Evolutionary conservation across 148 eudicot genomes (phyloP).

Genomic region (Nepenthes mirabilis): DNA sequence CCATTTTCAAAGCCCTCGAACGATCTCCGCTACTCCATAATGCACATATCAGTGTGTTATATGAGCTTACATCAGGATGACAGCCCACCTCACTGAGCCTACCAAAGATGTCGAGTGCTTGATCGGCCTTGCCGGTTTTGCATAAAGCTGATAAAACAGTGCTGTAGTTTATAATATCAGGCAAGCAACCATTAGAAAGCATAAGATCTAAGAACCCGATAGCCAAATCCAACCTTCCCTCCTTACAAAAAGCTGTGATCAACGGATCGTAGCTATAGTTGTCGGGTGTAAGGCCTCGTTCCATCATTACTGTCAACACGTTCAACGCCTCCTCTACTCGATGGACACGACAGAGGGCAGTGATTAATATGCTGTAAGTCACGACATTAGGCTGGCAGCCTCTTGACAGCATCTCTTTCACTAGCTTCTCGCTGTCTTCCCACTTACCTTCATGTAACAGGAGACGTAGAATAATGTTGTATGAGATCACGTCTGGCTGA

Average conservation of each 20-base stretch:
- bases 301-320: conserved; percentile 41
- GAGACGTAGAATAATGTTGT: conserved; percentile 41
- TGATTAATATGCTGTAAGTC: conserved; percentile 46
- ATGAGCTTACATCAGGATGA: conserved; percentile 56
- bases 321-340: conserved; percentile 35
- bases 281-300: conserved; percentile 43
- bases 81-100: conserved; percentile 50
- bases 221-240: conserved; percentile 46
- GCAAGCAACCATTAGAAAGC: conserved; percentile 51
- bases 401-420: conserved; percentile 37
- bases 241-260: conserved; percentile 47
- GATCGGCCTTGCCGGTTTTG: conserved; percentile 43
- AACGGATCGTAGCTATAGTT: conserved; percentile 54
- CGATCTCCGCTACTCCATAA: conserved; percentile 49
- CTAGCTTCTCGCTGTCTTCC: conserved; percentile 41
- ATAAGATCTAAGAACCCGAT: conserved; percentile 42
- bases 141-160: conserved; percentile 48
- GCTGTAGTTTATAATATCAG: conserved; percentile 61
- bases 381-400: conserved; percentile 49
- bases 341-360: conserved; percentile 42
- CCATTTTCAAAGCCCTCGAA: conserved; percentile 26
- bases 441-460: conserved; percentile 45
- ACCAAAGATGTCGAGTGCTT: conserved; percentile 43
- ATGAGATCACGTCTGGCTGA: conserved; percentile 46
- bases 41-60: conserved; percentile 47